Evolutionary conservation across 2,329 filamentous ascomycete genomes (phyloP), one percentile per base, ranked within the genome.

Genomic region (Plectosphaerella plurivora): DNA sequence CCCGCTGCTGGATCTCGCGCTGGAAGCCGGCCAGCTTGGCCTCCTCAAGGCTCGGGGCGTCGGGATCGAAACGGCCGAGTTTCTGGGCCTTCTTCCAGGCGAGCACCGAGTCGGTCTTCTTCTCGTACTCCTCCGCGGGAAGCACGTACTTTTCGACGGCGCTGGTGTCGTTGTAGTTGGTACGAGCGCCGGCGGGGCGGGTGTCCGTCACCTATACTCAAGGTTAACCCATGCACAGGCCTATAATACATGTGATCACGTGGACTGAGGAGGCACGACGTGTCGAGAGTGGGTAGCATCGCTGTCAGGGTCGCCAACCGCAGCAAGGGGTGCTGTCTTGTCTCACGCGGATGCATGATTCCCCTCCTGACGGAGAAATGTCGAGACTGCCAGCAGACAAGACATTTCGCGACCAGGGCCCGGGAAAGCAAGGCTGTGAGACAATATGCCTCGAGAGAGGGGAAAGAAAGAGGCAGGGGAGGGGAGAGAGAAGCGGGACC

Each of bases 81-180:
- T 95, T 92, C 69, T 96, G 86, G n/a, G 84, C 76, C 73, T 89
- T 93, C 73, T 99, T 99, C 91, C 91, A 97, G 6, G 92, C 89
- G 22, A 97, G 81, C 14, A 99, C 94, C 4, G 88, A 93, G 71
- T 97, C 90, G 44, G 84, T 77, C 65, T 92, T 91, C 63, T 84
- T 83, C 67, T 91, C 91, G 72, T 99, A 99, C 65, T 92, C 88
- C 48, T 86, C 80, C 50, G 81, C 77, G n/a, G 91, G 89, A 79
- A 99, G 88, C 57, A 88, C 83, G 69, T 94, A 97, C 74, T 97
- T 97, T 52, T 91, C 84, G 5, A 97, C 91, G 10, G 83, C 79
- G 44, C 88, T 87, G 45, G 88, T 81, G 72, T 96, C 92, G 59
- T 82, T 87, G 72, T 89, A 91, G 70, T 97, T 92, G 56, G 83